Base-by-base conservation (phyloP, 2,329 filamentous ascomycete genomes). In the Colletotrichum kahawae region DNA sequence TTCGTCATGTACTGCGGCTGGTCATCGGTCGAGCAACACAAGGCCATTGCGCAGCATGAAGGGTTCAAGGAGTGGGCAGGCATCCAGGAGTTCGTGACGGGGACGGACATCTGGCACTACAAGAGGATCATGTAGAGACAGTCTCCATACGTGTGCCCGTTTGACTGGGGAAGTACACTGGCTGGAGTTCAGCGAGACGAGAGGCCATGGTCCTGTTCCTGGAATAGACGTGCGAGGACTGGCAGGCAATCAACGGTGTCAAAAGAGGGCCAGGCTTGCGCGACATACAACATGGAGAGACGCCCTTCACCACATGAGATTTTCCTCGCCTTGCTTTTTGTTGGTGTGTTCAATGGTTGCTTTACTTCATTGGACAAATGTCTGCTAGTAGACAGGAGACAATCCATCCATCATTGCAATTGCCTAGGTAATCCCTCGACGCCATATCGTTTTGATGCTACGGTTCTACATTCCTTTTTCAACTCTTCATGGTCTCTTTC, bases 341-440 rank as follows among this genome's bases (percentile, higher is more conserved):
- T 62, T 8, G 16, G 29, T 33, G 78, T 79, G 76, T 71, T 71
- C 67, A 76, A 71, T 76, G 75, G 48, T 66, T 51, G 43, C 24
- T 73, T 74, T 75, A 59, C 43, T 68, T 75, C 59, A 43, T 71
- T 75, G 75, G 63, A 38, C 62, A 71, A 67, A 78, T 76, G 78
- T 78, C 79, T 80, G 81, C 80, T 80, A 81, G 62, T 54, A 57
- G 38, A 27, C 36, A 68, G 56, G 67, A 72, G 73, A 73, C 73
- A 73, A 60, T 60, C 43, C 69, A 67, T 63, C 79, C 80, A 80
- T 79, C n/a, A 79, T 81, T 57, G 74, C 82, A 88, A 88, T 88
- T 86, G 85, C 87, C 88, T 63, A 67, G 69, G 63, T 67, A 86
- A 87, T 88, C 86, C 87, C 86, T 85, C 87, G 87, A 90, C 88